Evolutionary conservation across 2,329 filamentous ascomycete species (phyloP).

Genomic region (Cercospora zeina): DNA sequence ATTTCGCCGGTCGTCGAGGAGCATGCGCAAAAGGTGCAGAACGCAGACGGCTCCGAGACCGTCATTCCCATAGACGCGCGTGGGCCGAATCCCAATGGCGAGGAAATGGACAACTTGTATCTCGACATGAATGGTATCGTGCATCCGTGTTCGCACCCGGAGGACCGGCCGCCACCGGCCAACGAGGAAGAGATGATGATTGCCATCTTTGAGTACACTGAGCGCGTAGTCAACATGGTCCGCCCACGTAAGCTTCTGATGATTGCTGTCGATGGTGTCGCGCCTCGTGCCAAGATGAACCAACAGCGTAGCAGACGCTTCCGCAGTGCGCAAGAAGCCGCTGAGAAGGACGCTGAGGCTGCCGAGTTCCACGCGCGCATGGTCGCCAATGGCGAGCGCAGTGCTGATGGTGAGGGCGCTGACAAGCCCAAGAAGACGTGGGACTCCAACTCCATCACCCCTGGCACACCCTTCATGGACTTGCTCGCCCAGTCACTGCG

Average conservation of each 20-base stretch:
- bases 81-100: constrained; percentile 87
- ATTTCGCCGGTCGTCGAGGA: constrained; percentile 90
- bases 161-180: constrained; percentile 84
- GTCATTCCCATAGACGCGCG: constrained; percentile 83
- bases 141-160: constrained; percentile 96
- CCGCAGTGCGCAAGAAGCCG: constrained; percentile 87
- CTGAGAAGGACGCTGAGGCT: constrained; percentile 90
- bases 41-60: constrained; percentile 75
- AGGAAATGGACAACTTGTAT: constrained; percentile 97
- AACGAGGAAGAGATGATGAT: constrained; percentile 99
- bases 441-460: constrained; percentile 85
- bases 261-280: constrained; percentile 98
- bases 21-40: constrained; percentile 71
- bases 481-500: constrained; percentile 84
- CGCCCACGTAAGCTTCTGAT: constrained; percentile 92
- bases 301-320: constrained; percentile 96
- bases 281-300: constrained; percentile 98
- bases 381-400: constrained; percentile 60
- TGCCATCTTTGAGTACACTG: constrained; percentile 97
- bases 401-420: constrained; percentile 34
- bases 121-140: constrained; percentile 99
- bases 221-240: constrained; percentile 98
- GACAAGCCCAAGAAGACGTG: constrained; percentile 81
- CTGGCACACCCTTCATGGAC: constrained; percentile 98
- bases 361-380: constrained; percentile 83